Evolutionary conservation across 768 basidiomycete species (phyloP).

Genomic region (Hydnomerulius pinastri): DNA sequence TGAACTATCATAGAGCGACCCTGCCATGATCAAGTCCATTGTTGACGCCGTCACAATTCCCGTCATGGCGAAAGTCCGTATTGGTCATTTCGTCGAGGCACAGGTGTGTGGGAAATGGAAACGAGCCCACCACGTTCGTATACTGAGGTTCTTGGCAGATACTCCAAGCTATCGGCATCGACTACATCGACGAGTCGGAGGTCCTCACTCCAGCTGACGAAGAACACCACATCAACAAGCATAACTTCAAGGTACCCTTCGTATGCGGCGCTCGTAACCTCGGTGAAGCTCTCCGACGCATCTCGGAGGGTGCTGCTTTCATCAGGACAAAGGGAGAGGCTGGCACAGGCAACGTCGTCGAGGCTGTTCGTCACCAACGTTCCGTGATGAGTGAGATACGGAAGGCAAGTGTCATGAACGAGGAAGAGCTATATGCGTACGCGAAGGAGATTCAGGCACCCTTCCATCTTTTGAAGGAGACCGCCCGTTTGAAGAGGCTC

Average conservation of each 20-base stretch:
- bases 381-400: constrained; percentile 84
- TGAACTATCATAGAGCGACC: constrained; percentile 96
- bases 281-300: constrained; percentile 93
- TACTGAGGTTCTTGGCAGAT: constrained; percentile 53
- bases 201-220: constrained; percentile 97
- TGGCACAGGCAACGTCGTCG: constrained; percentile 87
- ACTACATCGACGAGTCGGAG: constrained; percentile 95
- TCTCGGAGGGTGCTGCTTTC: constrained; percentile 97
- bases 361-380: constrained; percentile 92
- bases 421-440: constrained; percentile 92
- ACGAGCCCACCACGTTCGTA: background rate
- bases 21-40: constrained; percentile 95
- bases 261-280: constrained; percentile 96
- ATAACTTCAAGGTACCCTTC: constrained; percentile 91
- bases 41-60: constrained; percentile 94
- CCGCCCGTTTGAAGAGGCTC: constrained; percentile 87
- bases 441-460: constrained; percentile 94
- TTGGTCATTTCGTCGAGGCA: constrained; percentile 97
- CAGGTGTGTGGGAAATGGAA: constrained; percentile 51
- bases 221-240: constrained; percentile 96
- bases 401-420: constrained; percentile 82
- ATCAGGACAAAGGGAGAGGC: constrained; percentile 97
- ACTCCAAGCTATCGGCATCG: constrained; percentile 89
- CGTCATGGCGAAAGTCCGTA: constrained; percentile 95
- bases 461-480: constrained; percentile 94